Evolutionary conservation across 2,329 filamentous ascomycete genomes (phyloP).

Genomic region (Cladosporium cucumerinum): DNA sequence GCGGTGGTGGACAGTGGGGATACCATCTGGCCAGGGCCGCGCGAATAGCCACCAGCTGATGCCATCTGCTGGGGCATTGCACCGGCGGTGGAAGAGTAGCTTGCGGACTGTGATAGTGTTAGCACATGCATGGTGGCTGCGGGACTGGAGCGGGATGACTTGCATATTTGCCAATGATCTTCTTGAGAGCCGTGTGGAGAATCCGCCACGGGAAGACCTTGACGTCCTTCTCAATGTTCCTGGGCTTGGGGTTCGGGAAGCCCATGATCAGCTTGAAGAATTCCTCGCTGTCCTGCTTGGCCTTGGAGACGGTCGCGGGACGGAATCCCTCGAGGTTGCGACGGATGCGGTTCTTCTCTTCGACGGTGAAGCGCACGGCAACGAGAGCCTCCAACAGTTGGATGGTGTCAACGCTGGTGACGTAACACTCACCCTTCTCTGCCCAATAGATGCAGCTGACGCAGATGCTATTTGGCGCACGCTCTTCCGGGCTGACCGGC

Average conservation of each 20-base stretch:
- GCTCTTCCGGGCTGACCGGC: slow-evolving; percentile 72
- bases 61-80: slow-evolving; percentile 36
- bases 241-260: slow-evolving; percentile 88
- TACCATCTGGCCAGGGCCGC: slow-evolving; percentile 42
- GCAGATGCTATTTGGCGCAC: slow-evolving; percentile 80
- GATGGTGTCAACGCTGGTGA: slow-evolving; percentile 96
- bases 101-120: slow-evolving; percentile 55
- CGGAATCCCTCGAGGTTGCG: slow-evolving; percentile 93
- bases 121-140: slow-evolving; percentile 30
- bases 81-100: slow-evolving; percentile 64
- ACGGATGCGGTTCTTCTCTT: slow-evolving; percentile 97
- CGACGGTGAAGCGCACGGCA: slow-evolving; percentile 81
- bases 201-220: slow-evolving; percentile 98
- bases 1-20: slow-evolving; percentile 35
- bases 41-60: slow-evolving; percentile 29
- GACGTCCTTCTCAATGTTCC: slow-evolving; percentile 98
- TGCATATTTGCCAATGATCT: slow-evolving; percentile 97
- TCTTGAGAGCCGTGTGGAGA: slow-evolving; percentile 80
- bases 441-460: slow-evolving; percentile 98
- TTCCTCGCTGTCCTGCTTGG: slow-evolving; percentile 85
- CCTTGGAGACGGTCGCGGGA: slow-evolving; percentile 88
- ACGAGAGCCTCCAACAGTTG: slow-evolving; percentile 90
- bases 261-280: slow-evolving; percentile 99
- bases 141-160: slow-evolving; percentile 40
- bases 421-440: slow-evolving; percentile 84